A percentile compares a stretch with the other conserved stretches of the same genome.
These are phyloP conservation scores for Annulohypoxylon truncatum DNA, from an alignment of 2,329 filamentous ascomycete genomes.

Conservation along the genomic window DNA sequence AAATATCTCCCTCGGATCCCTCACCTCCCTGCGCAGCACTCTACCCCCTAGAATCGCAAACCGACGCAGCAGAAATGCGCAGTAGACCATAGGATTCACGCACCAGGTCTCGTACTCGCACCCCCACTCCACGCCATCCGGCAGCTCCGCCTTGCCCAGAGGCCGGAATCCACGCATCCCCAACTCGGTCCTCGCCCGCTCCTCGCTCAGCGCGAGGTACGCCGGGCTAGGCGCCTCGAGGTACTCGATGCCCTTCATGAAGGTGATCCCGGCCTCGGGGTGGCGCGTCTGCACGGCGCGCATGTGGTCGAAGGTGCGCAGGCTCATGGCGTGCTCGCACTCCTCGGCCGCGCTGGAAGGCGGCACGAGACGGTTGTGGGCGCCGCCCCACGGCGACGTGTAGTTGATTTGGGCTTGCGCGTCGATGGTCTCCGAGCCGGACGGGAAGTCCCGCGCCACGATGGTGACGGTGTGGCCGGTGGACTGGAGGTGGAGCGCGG, in stretches of 20 bases:
- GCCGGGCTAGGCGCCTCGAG: slow-evolving; percentile 58
- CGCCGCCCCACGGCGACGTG: slow-evolving; percentile 68
- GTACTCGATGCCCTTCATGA: slow-evolving; percentile 63
- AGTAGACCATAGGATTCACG: slow-evolving; percentile 66
- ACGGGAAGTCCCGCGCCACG: slow-evolving; percentile 60
- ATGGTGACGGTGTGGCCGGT: slow-evolving; percentile 56
- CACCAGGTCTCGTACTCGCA: slow-evolving; percentile 67
- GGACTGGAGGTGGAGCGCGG: slow-evolving; percentile 59
- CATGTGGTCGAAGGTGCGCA: slow-evolving; percentile 59
- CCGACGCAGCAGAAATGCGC: slow-evolving; percentile 58
- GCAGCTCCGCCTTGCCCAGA: slow-evolving; percentile 53
- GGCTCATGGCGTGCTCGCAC: slow-evolving; percentile 58
- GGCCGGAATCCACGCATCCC: slow-evolving; percentile 55
- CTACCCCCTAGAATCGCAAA: slow-evolving; percentile 55
- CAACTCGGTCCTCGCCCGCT: slow-evolving; percentile 47
- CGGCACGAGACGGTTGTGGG: slow-evolving; percentile 65
- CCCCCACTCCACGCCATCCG: slow-evolving; percentile 57
- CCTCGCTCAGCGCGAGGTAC: slow-evolving; percentile 54
- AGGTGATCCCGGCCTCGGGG: slow-evolving; percentile 60
- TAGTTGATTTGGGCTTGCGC: slow-evolving; percentile 59
- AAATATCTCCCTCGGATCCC: slow-evolving; percentile 55
- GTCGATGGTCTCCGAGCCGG: slow-evolving; percentile 59
- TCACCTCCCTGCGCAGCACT: slow-evolving; percentile 52
- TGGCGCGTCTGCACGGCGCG: slow-evolving; percentile 45
- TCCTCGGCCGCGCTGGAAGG: slow-evolving; percentile 50